Conservation (phyloP, 345 rosid genomes). For the Syzygium oleosum region DNA sequence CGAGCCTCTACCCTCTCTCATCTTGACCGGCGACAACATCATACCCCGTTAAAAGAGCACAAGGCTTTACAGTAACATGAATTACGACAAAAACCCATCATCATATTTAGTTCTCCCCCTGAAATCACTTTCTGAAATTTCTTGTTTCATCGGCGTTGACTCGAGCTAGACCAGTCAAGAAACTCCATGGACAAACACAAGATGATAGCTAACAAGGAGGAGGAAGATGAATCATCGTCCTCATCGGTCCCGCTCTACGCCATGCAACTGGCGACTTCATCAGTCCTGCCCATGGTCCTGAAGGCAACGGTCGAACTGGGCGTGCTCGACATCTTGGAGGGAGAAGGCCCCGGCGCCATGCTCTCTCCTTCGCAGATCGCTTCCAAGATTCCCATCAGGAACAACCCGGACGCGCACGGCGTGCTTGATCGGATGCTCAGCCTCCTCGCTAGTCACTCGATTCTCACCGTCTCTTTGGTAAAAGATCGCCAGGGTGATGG, state of each 20-base stretch:
- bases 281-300: conserved; percentile 30
- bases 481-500: neutral
- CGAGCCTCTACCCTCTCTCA: neutral
- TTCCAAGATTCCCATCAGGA: conserved; percentile 4
- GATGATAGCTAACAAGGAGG: neutral
- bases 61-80: neutral
- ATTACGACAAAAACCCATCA: neutral
- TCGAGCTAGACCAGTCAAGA: neutral
- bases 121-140: neutral
- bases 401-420: conserved; percentile 7
- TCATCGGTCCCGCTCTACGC: conserved; percentile 6
- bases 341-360: conserved; percentile 21
- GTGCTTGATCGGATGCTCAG: conserved; percentile 27
- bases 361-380: conserved; percentile 26
- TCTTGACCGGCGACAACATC: neutral
- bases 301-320: conserved; percentile 26
- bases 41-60: neutral
- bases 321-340: conserved; percentile 19
- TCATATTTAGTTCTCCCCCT: neutral
- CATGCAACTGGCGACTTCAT: conserved; percentile 25
- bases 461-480: conserved; percentile 12
- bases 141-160: neutral
- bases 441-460: conserved; percentile 28
- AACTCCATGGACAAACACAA: neutral
- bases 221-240: neutral